Conservation (phyloP, 2,329 filamentous ascomycete genomes). For the Alternaria sp. region DNA sequence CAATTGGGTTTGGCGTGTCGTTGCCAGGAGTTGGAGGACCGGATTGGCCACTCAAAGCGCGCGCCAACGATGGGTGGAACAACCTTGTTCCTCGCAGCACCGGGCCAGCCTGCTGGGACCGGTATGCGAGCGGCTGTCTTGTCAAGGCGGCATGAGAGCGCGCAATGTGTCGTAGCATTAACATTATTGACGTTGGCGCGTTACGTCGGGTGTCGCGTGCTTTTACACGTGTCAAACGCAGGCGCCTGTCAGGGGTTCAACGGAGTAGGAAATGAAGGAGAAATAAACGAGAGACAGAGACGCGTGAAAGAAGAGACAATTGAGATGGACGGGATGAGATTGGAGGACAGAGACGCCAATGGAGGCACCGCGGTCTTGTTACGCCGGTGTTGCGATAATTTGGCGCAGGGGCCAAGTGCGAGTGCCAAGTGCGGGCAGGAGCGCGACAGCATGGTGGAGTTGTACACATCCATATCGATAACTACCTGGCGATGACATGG, state of each 20-base stretch:
- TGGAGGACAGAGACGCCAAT: slow-evolving; percentile 5
- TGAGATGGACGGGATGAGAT: slow-evolving; percentile 6
- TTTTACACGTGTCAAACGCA: slow-evolving; percentile 26
- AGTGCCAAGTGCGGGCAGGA: slow-evolving; percentile 5
- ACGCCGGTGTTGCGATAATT: slow-evolving; percentile 15
- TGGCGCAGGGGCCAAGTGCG: slow-evolving; percentile 9
- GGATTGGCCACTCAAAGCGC: slow-evolving; percentile 45
- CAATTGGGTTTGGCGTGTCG: slow-evolving; percentile 49
- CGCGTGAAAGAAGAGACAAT: slow-evolving; percentile 13
- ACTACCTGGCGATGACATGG: not conserved
- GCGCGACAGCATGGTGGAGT: slow-evolving; percentile 3
- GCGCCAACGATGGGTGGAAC: slow-evolving; percentile 23
- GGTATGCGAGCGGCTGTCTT: slow-evolving; percentile 24
- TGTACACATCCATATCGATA: not conserved
- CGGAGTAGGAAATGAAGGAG: slow-evolving; percentile 21
- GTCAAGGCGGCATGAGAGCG: slow-evolving; percentile 31
- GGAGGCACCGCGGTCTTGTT: slow-evolving; percentile 13
- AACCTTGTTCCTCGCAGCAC: slow-evolving; percentile 17
- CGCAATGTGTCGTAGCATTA: slow-evolving; percentile 39
- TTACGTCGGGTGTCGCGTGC: slow-evolving; percentile 32
- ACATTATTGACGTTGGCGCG: slow-evolving; percentile 37
- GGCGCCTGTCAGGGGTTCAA: slow-evolving; percentile 16
- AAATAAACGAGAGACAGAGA: slow-evolving; percentile 21
- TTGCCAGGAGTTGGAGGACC: slow-evolving; percentile 49
- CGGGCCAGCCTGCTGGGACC: slow-evolving; percentile 38